Base-by-base conservation (phyloP, 2,329 filamentous ascomycete genomes). In the Neophaeococcomyces aloes region DNA sequence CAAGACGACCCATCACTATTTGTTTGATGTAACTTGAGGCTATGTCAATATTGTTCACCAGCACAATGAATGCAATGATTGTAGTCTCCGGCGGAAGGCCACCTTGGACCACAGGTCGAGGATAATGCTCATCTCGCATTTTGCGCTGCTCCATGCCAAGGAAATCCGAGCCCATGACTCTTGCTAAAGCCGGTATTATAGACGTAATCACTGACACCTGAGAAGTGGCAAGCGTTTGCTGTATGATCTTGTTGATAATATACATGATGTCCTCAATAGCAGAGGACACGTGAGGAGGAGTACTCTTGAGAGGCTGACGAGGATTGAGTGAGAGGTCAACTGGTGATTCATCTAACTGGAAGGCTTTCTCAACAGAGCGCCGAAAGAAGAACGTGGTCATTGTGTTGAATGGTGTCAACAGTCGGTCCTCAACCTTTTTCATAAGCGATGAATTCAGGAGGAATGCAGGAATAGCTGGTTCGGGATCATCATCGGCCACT, bases 191-290 rank as follows among this genome's bases (percentile, higher is more conserved):
- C 2, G 87, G 83, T 19, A 95, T 67, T 5, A 94, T 83, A 45
- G 77, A 84, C 32, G 78, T 77, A 17, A 94, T 75, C 3, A 94
- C 79, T 14, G 81, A 74, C 53, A 80, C 73, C 59, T 95, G 88
- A 2, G 84, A 86, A 0, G 93, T 96, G 0, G 85, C 82, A 17
- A 96, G 70, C 0, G 86, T 84, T 52, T 89, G 81, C 51, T 93
- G 83, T 6, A 96, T 72, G 27, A 96, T 83, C 39, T 89, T 82
- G 59, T 93, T 94, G 59, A 94, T 85, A 55, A 98, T 95, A 65
- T 96, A 98, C 89, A 98, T 96, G 58, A 96, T 87, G 65, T 95
- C 91, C 67, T 98, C 91, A 7, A 98, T 88, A 0, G 89, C 88
- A 2, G 88, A 87, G 33, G 91, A 89, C 56, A 98, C 94, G 58